Evolutionary conservation across 2,329 filamentous ascomycete genomes (phyloP).

Genomic region (Aspergillus fructus): DNA sequence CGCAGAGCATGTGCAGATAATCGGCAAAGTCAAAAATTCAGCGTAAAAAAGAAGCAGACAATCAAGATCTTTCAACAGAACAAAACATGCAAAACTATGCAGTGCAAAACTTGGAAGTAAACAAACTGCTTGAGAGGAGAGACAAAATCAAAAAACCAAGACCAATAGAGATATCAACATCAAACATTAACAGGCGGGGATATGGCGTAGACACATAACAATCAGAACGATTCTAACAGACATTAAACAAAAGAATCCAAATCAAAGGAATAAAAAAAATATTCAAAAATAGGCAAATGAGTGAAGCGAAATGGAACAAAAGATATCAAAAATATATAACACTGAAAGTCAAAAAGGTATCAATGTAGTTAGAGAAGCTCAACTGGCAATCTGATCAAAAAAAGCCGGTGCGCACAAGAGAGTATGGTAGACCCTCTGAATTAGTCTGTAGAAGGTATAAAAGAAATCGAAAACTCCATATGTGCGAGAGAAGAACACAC

Average conservation of each 20-base stretch:
- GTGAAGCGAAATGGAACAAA: slow-evolving; percentile 17
- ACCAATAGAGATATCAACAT: slow-evolving; percentile 7
- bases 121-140: slow-evolving; percentile 19
- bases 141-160: slow-evolving; percentile 12
- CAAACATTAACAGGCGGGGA: slow-evolving; percentile 19
- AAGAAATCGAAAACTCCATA: slow-evolving; percentile 35
- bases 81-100: slow-evolving; percentile 11
- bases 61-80: slow-evolving; percentile 9
- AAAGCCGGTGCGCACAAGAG: slow-evolving; percentile 35
- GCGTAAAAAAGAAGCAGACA: neutral
- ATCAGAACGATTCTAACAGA: slow-evolving; percentile 30
- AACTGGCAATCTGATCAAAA: slow-evolving; percentile 28
- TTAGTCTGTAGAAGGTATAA: slow-evolving; percentile 26
- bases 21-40: slow-evolving; percentile 4
- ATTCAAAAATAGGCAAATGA: slow-evolving; percentile 18
- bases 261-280: slow-evolving; percentile 9
- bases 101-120: neutral
- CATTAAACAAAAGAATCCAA: slow-evolving; percentile 18
- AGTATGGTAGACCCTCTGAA: slow-evolving; percentile 24
- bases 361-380: slow-evolving; percentile 18
- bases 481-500: slow-evolving; percentile 43
- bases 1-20: slow-evolving; percentile 30
- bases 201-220: slow-evolving; percentile 28
- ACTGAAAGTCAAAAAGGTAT: slow-evolving; percentile 19
- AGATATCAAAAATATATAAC: slow-evolving; percentile 22